These are phyloP conservation scores for Bacidia gigantensis DNA, from an alignment of 495 filamentous ascomycete species.

Conservation along the genomic window DNA sequence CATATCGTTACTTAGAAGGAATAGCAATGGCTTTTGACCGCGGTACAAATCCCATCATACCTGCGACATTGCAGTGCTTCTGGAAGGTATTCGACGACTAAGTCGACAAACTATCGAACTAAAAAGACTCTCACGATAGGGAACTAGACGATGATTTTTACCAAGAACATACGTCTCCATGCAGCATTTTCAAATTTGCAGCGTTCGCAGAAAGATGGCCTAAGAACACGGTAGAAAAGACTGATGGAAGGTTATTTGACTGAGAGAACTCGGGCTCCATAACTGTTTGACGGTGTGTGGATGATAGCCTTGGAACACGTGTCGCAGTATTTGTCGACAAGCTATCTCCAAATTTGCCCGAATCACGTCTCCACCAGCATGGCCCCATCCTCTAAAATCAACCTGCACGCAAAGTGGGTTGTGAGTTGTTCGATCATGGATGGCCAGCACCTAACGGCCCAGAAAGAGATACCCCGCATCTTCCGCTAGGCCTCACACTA, in stretches of 20 bases:
- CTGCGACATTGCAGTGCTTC: conserved; percentile 3
- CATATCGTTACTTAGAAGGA: not conserved
- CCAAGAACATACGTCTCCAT: conserved; percentile 4
- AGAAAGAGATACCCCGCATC: conserved; percentile 1
- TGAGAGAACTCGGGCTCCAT: not conserved
- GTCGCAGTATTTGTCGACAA: conserved; percentile 1
- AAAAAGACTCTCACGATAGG: conserved; percentile 2
- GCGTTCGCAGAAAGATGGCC: not conserved
- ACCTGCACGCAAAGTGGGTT: not conserved
- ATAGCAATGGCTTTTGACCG: not conserved
- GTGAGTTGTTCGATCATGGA: conserved; percentile 1
- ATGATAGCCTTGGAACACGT: not conserved
- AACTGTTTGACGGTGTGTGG: not conserved
- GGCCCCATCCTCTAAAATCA: not conserved
- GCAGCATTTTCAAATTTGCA: conserved; percentile 1
- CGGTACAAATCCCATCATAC: conserved; percentile 1
- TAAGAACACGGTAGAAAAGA: conserved; percentile 1
- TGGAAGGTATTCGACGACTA: not conserved
- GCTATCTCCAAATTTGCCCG: conserved; percentile 1
- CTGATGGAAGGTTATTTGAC: conserved; percentile 1
- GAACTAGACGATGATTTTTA: conserved; percentile 2
- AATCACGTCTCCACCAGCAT: not conserved
- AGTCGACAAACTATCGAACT: conserved; percentile 1
- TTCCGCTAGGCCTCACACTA: not conserved
- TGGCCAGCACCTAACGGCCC: not conserved